Evolutionary conservation across 2,329 filamentous ascomycete species (phyloP).

Genomic region (Orbilia javanica): DNA sequence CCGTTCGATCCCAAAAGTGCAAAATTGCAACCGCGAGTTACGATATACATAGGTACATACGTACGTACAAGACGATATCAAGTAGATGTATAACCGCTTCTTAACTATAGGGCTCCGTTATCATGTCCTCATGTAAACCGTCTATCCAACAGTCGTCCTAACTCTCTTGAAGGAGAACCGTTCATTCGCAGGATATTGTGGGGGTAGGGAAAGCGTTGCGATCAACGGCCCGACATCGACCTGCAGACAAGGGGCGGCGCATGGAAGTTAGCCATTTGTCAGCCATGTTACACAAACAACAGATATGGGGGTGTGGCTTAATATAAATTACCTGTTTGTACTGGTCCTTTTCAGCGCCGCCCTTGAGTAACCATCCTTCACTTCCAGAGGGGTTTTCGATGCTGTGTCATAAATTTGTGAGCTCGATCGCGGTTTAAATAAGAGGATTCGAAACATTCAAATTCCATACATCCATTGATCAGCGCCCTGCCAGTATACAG

Average conservation of each 20-base stretch:
- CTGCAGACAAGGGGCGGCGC: not conserved
- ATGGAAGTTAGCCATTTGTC: not conserved
- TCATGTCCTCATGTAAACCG: not conserved
- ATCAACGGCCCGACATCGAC: constrained; percentile 37
- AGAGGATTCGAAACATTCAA: not conserved
- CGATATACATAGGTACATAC: too few relatives aligned
- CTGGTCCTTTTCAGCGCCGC: not conserved
- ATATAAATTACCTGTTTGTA: constrained; percentile 34
- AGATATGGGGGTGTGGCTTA: not conserved
- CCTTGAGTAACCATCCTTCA: constrained; percentile 26
- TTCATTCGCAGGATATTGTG: constrained; percentile 34
- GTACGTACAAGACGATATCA: too few relatives aligned
- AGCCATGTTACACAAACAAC: not conserved
- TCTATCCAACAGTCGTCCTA: constrained; percentile 1
- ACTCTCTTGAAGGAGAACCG: constrained; percentile 43
- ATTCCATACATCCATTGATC: constrained; percentile 37
- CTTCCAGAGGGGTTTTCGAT: constrained; percentile 17
- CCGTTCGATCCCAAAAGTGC: too few relatives aligned
- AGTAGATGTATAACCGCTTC: too few relatives aligned
- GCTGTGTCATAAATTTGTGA: not conserved
- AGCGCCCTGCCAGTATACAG: constrained; percentile 33
- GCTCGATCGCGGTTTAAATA: not conserved
- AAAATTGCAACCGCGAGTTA: too few relatives aligned
- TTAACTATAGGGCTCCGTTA: not conserved
- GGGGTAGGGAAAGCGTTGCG: constrained; percentile 22